Evolutionary conservation across 139 green algal species (phyloP), one percentile per base, ranked within the genome.

Genomic region (Haematococcus sp.): DNA sequence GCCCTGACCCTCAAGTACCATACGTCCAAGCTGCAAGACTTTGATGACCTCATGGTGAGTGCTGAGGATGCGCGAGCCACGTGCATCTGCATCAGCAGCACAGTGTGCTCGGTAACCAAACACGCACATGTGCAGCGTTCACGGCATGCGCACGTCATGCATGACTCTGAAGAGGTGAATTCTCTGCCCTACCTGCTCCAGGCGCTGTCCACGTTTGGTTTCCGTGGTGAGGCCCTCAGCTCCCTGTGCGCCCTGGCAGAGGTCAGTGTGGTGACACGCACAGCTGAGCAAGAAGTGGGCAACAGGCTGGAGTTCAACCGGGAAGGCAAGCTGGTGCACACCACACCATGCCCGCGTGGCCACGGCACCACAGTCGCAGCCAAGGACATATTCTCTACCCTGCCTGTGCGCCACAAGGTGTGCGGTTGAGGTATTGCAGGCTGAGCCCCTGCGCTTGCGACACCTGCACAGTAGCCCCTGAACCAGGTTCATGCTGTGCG

Each of bases 211-310:
- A 97, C 89, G 9, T 99, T 97, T 87, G 95, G 95, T 4, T 99
- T 99, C 77, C 83, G 95, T 3, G 95, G 95, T 7, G 95, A 99
- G 81, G 95, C 95, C 22, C 86, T 99, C 13, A 93, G 81, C 77
- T 97, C 94, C 0, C 84, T 99, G 32, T 97, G 93, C 64, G 91
- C 92, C 1, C 60, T 98, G 3, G 80, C 70, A 17, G 61, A 81
- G 28, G 49, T 93, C 40, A 68, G 46, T 0, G 87, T 98, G 27
- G 81, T 90, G n/a, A 99, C 95, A 0, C 84, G 93, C 54, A 96
- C 90, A 0, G 78, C 71, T 22, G 80, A 84, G 2, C 77, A 93
- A 56, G 80, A 83, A 2, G 83, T 77, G 9, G 86, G 80, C 20
- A 49, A 60, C 3, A 69, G 84, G 46, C 76, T 98, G 7, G 79